A percentile compares a stretch with the other conserved stretches of the same genome.
Conservation (phyloP, 108 stramenopile species). For the Cyclotella sp. region DNA sequence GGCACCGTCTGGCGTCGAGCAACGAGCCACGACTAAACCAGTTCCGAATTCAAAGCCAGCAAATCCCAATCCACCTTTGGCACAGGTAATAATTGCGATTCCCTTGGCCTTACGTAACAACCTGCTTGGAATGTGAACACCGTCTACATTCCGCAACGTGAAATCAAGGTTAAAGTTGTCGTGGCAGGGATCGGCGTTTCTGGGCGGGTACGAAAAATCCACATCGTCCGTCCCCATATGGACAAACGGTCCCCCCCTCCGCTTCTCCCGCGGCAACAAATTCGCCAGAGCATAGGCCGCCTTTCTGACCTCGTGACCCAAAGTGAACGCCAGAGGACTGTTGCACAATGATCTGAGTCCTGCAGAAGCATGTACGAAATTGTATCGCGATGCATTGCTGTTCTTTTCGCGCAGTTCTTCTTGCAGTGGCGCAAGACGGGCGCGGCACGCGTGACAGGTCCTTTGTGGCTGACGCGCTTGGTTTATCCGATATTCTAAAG, state of each 20-base stretch:
- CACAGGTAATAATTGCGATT: constrained; percentile 80
- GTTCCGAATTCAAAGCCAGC: constrained; percentile 91
- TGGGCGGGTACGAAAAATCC: constrained; percentile 34
- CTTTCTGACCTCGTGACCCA: constrained; percentile 92
- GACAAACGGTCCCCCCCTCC: background rate
- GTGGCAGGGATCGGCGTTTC: constrained; percentile 23
- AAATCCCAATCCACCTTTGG: constrained; percentile 86
- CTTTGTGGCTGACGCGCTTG: constrained; percentile 73
- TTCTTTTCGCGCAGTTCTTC: constrained; percentile 72
- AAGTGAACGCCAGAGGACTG: constrained; percentile 84
- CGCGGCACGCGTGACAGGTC: constrained; percentile 64
- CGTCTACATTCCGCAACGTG: constrained; percentile 76
- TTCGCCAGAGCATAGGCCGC: constrained; percentile 88
- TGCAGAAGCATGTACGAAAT: constrained; percentile 84
- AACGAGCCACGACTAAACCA: constrained; percentile 82
- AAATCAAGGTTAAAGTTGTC: constrained; percentile 53
- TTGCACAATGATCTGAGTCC: constrained; percentile 65
- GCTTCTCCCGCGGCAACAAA: constrained; percentile 65
- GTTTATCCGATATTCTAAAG: constrained; percentile 67
- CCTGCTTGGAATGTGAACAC: constrained; percentile 76
- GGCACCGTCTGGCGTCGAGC: constrained; percentile 14
- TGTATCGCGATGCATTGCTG: constrained; percentile 84
- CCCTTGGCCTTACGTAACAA: constrained; percentile 81
- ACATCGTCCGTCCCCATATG: background rate
- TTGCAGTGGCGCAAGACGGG: constrained; percentile 66